Conservation (phyloP, 2,329 filamentous ascomycete species). For the Lecanicillium sp. region DNA sequence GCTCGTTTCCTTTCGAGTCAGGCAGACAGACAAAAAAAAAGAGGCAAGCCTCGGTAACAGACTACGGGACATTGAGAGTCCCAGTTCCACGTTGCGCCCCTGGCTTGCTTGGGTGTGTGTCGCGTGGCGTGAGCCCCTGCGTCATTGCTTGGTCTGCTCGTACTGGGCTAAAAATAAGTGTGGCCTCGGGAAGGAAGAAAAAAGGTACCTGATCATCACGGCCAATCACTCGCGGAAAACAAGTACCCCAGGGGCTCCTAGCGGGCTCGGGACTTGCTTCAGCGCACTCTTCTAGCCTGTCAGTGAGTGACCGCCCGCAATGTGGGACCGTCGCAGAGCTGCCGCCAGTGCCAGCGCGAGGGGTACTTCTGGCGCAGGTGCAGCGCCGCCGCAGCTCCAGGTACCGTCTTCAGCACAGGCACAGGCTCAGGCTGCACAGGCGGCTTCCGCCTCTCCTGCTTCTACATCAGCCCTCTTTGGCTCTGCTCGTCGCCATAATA, state of each 20-base stretch:
- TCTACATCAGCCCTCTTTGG: background rate
- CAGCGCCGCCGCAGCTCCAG: background rate
- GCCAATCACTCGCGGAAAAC: too few species aligned
- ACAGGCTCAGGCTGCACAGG: background rate
- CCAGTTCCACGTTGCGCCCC: too few species aligned
- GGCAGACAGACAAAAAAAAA: background rate
- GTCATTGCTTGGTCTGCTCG: background rate
- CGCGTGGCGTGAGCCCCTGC: constrained; percentile 8
- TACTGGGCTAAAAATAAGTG: background rate
- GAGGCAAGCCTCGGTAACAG: too few species aligned
- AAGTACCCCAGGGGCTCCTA: too few species aligned
- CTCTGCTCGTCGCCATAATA: background rate
- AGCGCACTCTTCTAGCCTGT: too few species aligned
- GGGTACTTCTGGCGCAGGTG: background rate
- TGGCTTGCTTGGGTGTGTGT: too few species aligned
- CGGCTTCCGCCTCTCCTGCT: background rate
- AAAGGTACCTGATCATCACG: too few species aligned
- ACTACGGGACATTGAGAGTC: too few species aligned
- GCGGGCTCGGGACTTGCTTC: too few species aligned
- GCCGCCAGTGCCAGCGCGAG: background rate
- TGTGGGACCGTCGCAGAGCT: constrained; percentile 13
- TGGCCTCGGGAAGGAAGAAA: too few species aligned
- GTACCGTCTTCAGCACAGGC: background rate
- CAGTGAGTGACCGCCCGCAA: too few species aligned
- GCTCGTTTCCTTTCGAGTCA: too few species aligned